Evolutionary conservation across 257 asterid genomes (phyloP).

Genomic region (Nicotiana paniculata): DNA sequence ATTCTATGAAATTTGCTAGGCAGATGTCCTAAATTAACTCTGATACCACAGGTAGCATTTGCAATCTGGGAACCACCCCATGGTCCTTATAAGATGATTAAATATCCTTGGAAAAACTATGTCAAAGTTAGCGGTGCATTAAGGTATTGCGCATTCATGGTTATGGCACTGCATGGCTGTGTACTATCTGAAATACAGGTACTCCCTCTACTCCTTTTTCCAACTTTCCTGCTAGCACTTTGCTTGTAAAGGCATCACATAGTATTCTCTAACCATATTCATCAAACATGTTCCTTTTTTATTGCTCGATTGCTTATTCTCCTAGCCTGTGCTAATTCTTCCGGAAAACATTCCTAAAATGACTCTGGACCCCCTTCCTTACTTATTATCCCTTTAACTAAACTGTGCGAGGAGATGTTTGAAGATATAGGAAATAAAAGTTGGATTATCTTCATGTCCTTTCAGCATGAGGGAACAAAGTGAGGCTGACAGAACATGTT

Average conservation of each 20-base stretch:
- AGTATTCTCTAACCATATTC: background rate
- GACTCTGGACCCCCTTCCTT: background rate
- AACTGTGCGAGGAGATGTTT: background rate
- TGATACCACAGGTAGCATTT: constrained; percentile 46
- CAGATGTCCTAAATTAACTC: background rate
- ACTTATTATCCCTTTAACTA: too few species aligned
- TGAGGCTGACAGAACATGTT: background rate
- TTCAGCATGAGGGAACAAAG: background rate
- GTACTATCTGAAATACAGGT: constrained; percentile 84
- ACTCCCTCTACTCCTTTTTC: background rate
- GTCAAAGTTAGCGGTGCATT: constrained; percentile 57
- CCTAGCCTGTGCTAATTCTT: background rate
- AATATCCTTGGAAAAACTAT: constrained; percentile 52
- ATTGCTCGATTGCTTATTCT: background rate
- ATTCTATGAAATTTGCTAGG: background rate
- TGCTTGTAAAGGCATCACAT: background rate
- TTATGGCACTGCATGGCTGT: constrained; percentile 88
- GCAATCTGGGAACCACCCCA: constrained; percentile 83
- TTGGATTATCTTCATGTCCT: background rate
- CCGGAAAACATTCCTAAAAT: background rate
- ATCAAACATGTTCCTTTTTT: background rate
- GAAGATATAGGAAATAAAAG: background rate
- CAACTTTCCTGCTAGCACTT: background rate
- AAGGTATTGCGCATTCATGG: constrained; percentile 70
- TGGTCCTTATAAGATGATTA: constrained; percentile 52